Conservation (phyloP, 257 asterid genomes). For the Solanum corneliomulleri region DNA sequence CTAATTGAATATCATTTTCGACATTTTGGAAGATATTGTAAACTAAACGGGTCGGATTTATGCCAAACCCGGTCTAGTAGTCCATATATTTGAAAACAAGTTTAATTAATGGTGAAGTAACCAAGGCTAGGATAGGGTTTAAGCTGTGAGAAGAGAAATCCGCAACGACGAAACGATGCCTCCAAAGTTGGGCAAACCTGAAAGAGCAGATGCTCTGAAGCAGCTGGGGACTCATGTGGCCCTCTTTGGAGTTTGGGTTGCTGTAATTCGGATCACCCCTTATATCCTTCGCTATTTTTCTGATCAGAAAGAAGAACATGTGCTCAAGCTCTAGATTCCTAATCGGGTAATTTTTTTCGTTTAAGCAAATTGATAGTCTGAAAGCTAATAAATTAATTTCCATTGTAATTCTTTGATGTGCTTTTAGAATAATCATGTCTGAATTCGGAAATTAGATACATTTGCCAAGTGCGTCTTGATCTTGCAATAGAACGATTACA, state of each 20-base stretch:
- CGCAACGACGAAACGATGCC: conserved; percentile 38
- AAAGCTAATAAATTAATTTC: neutral
- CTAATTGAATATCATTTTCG: neutral
- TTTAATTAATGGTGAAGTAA: neutral
- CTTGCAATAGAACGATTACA: neutral
- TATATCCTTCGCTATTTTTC: conserved; percentile 67
- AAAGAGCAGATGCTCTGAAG: conserved; percentile 80
- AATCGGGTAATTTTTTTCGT: neutral
- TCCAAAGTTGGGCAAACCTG: conserved; percentile 73
- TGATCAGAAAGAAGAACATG: conserved; percentile 42
- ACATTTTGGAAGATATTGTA: neutral
- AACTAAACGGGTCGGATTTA: neutral
- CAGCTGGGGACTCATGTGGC: conserved; percentile 67
- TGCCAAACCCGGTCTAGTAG: neutral
- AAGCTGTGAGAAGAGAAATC: neutral
- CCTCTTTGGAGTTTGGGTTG: conserved; percentile 77
- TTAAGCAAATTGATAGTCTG: neutral
- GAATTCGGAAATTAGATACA: neutral
- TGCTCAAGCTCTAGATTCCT: conserved; percentile 36
- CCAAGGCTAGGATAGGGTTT: conserved; percentile 24
- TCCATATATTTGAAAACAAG: neutral
- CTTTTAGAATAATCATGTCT: neutral
- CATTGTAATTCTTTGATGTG: neutral
- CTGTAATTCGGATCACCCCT: conserved; percentile 62
- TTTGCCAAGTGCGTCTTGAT: neutral